Evolutionary conservation across 305 asterid species (phyloP).

Genomic region (Coffea humblotiana): DNA sequence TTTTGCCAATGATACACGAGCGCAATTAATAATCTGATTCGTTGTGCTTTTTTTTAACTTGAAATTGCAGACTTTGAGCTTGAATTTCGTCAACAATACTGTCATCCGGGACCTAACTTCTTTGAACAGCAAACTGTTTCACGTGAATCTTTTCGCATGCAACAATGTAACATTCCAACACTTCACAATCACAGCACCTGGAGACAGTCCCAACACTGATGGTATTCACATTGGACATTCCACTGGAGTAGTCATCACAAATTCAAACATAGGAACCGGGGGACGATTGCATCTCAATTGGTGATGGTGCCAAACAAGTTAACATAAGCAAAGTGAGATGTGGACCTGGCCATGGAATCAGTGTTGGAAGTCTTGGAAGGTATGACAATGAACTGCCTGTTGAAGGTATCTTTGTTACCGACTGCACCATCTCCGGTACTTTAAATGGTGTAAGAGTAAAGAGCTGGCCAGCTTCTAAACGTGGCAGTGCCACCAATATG

Average conservation of each 20-base stretch:
- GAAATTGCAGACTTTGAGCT: slow-evolving; percentile 39
- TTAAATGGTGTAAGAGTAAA: slow-evolving; percentile 50
- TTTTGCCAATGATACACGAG: too few relatives aligned
- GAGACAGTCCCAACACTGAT: slow-evolving; percentile 48
- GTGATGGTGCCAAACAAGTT: slow-evolving; percentile 43
- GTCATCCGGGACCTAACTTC: slow-evolving; percentile 37
- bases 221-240: slow-evolving; percentile 53
- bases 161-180: slow-evolving; percentile 31
- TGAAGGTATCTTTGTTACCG: slow-evolving; percentile 24
- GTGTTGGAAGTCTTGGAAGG: slow-evolving; percentile 65
- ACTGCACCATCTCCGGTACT: slow-evolving; percentile 41
- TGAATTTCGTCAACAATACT: slow-evolving; percentile 48
- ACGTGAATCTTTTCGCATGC: slow-evolving; percentile 37
- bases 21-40: not conserved
- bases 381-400: slow-evolving; percentile 37
- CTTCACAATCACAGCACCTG: slow-evolving; percentile 44
- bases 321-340: slow-evolving; percentile 35
- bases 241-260: slow-evolving; percentile 1
- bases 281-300: slow-evolving; percentile 63
- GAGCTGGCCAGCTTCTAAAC: slow-evolving; percentile 53
- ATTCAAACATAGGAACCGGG: slow-evolving; percentile 45
- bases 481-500: slow-evolving; percentile 23
- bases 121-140: slow-evolving; percentile 54
- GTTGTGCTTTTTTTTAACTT: not conserved
- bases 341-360: slow-evolving; percentile 69